These are phyloP conservation scores for Porphyrellus cyaneotinctus DNA, from an alignment of 768 basidiomycete species.

Conservation along the genomic window DNA sequence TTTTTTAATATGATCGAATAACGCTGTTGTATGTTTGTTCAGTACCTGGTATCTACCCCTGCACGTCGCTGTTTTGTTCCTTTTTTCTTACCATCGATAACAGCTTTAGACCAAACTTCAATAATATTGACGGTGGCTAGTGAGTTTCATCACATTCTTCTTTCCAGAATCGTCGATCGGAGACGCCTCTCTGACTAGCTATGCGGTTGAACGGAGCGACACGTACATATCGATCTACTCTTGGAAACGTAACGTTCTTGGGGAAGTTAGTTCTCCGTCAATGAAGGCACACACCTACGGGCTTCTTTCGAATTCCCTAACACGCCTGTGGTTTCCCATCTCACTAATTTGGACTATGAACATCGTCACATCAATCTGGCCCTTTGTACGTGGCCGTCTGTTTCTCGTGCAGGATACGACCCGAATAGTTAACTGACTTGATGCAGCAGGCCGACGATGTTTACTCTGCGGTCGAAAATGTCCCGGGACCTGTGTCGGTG, in stretches of 20 bases:
- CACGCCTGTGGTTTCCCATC: slow-evolving; percentile 12
- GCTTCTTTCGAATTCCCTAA: too few relatives aligned
- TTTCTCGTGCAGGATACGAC: background rate
- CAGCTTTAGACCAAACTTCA: slow-evolving; percentile 37
- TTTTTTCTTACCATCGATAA: too few relatives aligned
- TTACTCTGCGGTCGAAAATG: slow-evolving; percentile 19
- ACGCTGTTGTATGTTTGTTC: background rate
- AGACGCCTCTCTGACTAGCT: too few relatives aligned
- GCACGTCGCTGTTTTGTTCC: background rate
- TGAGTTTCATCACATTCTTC: slow-evolving; percentile 4
- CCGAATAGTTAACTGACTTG: background rate
- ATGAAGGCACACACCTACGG: slow-evolving; percentile 17
- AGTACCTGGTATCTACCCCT: background rate
- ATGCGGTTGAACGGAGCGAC: slow-evolving; percentile 31
- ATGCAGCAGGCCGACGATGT: slow-evolving; percentile 19
- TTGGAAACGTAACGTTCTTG: slow-evolving; percentile 41
- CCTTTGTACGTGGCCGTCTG: slow-evolving; percentile 16
- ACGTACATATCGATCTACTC: slow-evolving; percentile 37
- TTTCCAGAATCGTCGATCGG: background rate
- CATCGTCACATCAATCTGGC: slow-evolving; percentile 19
- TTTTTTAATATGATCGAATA: background rate
- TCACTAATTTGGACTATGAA: slow-evolving; percentile 19
- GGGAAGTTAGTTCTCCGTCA: slow-evolving; percentile 24
- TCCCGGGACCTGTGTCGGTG: slow-evolving; percentile 29
- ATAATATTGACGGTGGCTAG: slow-evolving; percentile 36